These are phyloP conservation scores for Beauveria asiatica DNA, from an alignment of 2,329 filamentous ascomycete species.

Conservation along the genomic window DNA sequence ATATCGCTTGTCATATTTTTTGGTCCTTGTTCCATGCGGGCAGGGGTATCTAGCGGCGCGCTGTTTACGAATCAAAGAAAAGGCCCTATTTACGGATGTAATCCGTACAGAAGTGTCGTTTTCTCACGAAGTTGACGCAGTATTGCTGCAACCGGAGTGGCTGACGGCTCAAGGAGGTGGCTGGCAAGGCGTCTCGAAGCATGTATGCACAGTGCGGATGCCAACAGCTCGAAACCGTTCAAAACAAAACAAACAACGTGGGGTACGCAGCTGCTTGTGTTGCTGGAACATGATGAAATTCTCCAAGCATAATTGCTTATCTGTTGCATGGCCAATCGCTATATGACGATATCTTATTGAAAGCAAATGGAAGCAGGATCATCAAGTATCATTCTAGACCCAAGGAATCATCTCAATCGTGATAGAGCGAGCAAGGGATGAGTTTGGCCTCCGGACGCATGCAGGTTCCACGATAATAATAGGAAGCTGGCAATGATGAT, in stretches of 20 bases:
- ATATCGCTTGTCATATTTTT: constrained; percentile 6
- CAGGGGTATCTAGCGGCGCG: neutral
- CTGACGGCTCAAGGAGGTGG: neutral
- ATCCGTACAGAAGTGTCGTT: neutral
- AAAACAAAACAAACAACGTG: neutral
- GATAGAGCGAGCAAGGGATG: neutral
- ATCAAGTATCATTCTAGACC: constrained; percentile 1
- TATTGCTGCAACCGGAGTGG: neutral
- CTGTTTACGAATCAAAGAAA: neutral
- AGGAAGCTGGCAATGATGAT: neutral
- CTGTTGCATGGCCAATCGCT: neutral
- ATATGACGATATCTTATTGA: neutral
- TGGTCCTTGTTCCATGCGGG: neutral
- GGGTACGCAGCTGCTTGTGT: too few relatives aligned
- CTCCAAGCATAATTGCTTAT: neutral
- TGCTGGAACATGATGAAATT: neutral
- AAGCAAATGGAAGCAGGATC: neutral
- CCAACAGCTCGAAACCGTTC: neutral
- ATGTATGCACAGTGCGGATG: constrained; percentile 1
- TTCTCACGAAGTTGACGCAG: neutral
- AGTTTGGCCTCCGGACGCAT: neutral
- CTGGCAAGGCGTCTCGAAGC: neutral
- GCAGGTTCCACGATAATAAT: neutral
- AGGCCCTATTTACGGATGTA: too few relatives aligned
- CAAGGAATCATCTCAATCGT: neutral